These are phyloP conservation scores for Letharia columbiana DNA, from an alignment of 495 filamentous ascomycete species.

Conservation along the genomic window DNA sequence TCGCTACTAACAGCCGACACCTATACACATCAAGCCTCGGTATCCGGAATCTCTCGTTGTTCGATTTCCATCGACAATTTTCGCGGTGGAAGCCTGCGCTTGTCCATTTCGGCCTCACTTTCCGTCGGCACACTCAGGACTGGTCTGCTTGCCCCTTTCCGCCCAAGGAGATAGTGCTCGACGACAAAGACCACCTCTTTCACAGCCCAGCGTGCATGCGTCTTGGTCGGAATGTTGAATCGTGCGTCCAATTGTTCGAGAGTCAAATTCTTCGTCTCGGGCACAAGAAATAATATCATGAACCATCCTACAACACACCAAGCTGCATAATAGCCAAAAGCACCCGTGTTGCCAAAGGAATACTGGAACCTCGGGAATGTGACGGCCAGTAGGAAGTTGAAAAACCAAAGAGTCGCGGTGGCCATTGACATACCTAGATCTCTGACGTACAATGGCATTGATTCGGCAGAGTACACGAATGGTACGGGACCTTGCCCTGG, in stretches of 20 bases:
- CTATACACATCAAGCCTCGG: neutral
- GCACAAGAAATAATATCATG: constrained; percentile 47
- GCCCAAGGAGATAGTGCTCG: constrained; percentile 16
- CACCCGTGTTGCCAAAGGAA: constrained; percentile 46
- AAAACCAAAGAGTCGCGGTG: constrained; percentile 35
- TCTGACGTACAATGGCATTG: constrained; percentile 51
- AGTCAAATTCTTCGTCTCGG: constrained; percentile 50
- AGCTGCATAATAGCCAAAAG: constrained; percentile 55
- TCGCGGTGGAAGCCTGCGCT: constrained; percentile 5
- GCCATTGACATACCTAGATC: constrained; percentile 40
- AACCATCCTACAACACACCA: constrained; percentile 51
- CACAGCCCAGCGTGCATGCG: constrained; percentile 19
- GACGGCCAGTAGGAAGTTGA: constrained; percentile 48
- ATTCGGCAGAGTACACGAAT: constrained; percentile 46
- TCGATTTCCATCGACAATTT: constrained; percentile 8
- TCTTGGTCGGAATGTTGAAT: constrained; percentile 19
- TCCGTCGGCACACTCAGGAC: constrained; percentile 1
- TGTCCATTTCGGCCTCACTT: neutral
- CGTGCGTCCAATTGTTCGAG: constrained; percentile 40
- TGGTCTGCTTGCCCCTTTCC: constrained; percentile 10
- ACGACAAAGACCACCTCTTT: constrained; percentile 14
- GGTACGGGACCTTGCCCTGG: constrained; percentile 42
- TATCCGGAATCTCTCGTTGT: neutral
- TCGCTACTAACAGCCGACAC: neutral
- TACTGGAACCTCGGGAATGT: constrained; percentile 46